phyloP scores from a whole-genome alignment of 768 basidiomycete species.

The Cyclocybe aegerita region DNA sequence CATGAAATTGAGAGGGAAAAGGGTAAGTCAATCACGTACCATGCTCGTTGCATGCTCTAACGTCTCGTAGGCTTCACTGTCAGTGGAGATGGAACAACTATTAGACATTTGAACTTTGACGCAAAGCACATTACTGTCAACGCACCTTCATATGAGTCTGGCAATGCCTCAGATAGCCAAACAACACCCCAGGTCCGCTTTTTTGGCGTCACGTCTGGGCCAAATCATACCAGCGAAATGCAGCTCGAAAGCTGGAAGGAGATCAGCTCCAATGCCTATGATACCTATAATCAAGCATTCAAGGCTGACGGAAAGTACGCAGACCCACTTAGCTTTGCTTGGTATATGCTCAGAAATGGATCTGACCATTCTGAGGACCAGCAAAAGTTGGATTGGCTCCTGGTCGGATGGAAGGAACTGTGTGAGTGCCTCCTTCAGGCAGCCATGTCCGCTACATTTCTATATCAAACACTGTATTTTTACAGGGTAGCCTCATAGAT shows the following conservation, averaged over 20 bases:
- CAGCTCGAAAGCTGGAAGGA: background rate
- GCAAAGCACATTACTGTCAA: slow-evolving; percentile 12
- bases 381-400: background rate
- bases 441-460: no score
- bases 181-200: no score
- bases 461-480: no score
- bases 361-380: slow-evolving; percentile 4
- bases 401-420: background rate
- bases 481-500: no score
- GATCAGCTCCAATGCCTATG: background rate
- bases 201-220: background rate
- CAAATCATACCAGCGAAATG: background rate
- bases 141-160: no score
- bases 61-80: slow-evolving; percentile 8
- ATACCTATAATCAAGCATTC: background rate
- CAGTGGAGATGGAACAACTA: slow-evolving; percentile 19
- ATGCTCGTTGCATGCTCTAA: no score
- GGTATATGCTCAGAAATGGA: background rate
- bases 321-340: background rate
- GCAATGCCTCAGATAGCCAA: no score
- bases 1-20: no score
- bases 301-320: background rate
- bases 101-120: slow-evolving; percentile 16
- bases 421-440: no score
- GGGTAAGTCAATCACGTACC: no score